A percentile compares a stretch with the other conserved stretches of the same genome.
phyloP scores from a whole-genome alignment of 495 filamentous ascomycete species.

The Xylaria flabelliformis region DNA sequence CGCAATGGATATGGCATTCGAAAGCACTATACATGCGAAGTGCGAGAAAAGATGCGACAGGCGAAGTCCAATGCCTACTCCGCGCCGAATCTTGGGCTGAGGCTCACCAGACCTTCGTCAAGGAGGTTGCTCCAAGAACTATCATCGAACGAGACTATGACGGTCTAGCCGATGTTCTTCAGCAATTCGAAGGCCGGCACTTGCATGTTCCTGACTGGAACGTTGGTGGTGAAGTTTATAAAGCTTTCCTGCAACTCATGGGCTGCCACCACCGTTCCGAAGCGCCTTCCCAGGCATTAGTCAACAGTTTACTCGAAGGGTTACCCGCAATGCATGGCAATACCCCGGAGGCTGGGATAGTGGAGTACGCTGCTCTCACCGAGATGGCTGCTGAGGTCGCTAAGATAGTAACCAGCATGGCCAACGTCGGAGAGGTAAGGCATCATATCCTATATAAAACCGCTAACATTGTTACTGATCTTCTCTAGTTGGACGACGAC shows the following conservation, averaged over 20 bases:
- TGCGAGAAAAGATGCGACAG: conserved; percentile 64
- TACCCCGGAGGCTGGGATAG: conserved; percentile 54
- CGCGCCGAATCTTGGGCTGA: conserved; percentile 76
- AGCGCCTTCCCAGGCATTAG: conserved; percentile 48
- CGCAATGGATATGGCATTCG: conserved; percentile 82
- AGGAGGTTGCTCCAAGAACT: conserved; percentile 75
- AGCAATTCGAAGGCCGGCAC: conserved; percentile 66
- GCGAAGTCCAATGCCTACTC: conserved; percentile 77
- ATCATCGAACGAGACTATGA: conserved; percentile 80
- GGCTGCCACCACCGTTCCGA: conserved; percentile 44
- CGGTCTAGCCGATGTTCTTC: conserved; percentile 65
- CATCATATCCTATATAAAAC: conserved; percentile 22
- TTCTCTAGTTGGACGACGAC: conserved; percentile 46
- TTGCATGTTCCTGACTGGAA: conserved; percentile 65
- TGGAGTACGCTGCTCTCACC: conserved; percentile 68
- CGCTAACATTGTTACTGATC: conserved; percentile 26
- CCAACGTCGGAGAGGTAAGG: conserved; percentile 61
- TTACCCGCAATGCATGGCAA: conserved; percentile 68
- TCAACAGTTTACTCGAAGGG: conserved; percentile 66
- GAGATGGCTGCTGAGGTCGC: conserved; percentile 80
- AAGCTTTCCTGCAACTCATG: conserved; percentile 74
- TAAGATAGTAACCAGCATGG: conserved; percentile 64
- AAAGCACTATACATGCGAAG: conserved; percentile 82
- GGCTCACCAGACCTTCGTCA: conserved; percentile 81
- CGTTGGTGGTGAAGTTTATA: conserved; percentile 79